A percentile compares a stretch with the other conserved stretches of the same genome.
Conservation (phyloP, 2,329 filamentous ascomycete genomes). For the Xylariaceae sp. region DNA sequence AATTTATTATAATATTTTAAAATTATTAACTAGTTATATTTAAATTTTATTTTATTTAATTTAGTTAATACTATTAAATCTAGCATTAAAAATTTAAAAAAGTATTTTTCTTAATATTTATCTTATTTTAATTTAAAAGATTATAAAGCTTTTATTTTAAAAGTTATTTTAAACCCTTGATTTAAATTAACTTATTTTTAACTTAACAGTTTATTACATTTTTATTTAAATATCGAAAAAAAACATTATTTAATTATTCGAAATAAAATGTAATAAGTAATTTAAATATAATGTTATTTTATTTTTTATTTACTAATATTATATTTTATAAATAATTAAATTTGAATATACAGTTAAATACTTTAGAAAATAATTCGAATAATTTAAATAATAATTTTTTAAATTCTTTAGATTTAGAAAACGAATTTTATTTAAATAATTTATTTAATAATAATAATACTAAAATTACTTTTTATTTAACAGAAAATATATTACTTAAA, state of each 20-base stretch:
- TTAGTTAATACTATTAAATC: too few species aligned
- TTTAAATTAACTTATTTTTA: too few species aligned
- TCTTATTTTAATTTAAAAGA: too few species aligned
- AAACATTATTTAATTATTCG: slow-evolving; percentile 2
- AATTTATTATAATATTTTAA: slow-evolving; percentile 6
- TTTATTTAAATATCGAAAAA: background rate
- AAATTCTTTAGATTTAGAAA: background rate
- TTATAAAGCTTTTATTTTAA: too few species aligned
- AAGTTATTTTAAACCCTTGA: too few species aligned
- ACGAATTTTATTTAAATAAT: slow-evolving; percentile 1
- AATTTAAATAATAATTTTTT: background rate
- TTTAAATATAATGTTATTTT: too few species aligned
- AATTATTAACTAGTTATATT: slow-evolving; percentile 5
- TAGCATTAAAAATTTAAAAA: too few species aligned
- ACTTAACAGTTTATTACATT: background rate
- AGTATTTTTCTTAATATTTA: slow-evolving; percentile 14
- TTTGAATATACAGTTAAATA: background rate
- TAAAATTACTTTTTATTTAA: too few species aligned
- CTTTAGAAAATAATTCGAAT: background rate
- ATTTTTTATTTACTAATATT: background rate
- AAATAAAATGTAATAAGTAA: too few species aligned
- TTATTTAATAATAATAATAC: too few species aligned
- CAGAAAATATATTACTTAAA: too few species aligned
- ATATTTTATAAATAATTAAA: background rate
- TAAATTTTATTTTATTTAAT: too few species aligned